Percentiles rank a stretch among this genome's conserved stretches.
Evolutionary conservation across 202 grass and related monocot species (phyloP).

Genomic region (Zoysia matrella): DNA sequence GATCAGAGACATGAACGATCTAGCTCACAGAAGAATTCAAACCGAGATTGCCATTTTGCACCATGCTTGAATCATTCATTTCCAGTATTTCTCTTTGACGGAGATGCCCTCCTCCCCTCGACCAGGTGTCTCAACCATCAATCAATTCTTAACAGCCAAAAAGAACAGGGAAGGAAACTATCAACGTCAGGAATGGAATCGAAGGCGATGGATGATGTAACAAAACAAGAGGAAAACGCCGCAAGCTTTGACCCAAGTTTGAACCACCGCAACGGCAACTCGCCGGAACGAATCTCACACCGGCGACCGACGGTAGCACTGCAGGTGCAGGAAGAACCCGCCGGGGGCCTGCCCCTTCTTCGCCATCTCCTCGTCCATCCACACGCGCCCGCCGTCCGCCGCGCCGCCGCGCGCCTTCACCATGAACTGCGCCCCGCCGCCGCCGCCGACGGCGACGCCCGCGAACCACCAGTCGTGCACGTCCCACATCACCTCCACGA

Average conservation of each 20-base stretch:
- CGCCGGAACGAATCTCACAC: background rate
- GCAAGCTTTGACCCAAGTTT: no score
- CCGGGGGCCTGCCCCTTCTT: constrained; percentile 36
- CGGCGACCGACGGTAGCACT: constrained; percentile 53
- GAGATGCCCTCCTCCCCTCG: background rate
- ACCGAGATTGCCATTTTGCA: background rate
- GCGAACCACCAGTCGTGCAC: constrained; percentile 96
- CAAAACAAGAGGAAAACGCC: no score
- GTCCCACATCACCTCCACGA: constrained; percentile 95
- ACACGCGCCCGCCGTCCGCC: constrained; percentile 35
- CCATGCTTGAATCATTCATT: no score
- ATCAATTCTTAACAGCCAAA: background rate
- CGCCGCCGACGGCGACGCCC: background rate
- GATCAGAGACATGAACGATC: no score
- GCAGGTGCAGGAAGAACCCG: constrained; percentile 61
- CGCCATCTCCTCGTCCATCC: constrained; percentile 78
- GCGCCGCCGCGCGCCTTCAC: constrained; percentile 64
- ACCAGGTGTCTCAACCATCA: background rate
- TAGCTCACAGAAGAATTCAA: no score
- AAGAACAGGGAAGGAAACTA: constrained; percentile 10
- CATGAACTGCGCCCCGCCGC: constrained; percentile 73
- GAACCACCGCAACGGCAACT: background rate
- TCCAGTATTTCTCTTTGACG: background rate
- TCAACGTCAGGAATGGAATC: constrained; percentile 28
- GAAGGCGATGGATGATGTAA: background rate